A percentile compares a stretch with the other conserved stretches of the same genome.
Conservation (phyloP, 495 filamentous ascomycete genomes). For the Aspergillus nanangensis region DNA sequence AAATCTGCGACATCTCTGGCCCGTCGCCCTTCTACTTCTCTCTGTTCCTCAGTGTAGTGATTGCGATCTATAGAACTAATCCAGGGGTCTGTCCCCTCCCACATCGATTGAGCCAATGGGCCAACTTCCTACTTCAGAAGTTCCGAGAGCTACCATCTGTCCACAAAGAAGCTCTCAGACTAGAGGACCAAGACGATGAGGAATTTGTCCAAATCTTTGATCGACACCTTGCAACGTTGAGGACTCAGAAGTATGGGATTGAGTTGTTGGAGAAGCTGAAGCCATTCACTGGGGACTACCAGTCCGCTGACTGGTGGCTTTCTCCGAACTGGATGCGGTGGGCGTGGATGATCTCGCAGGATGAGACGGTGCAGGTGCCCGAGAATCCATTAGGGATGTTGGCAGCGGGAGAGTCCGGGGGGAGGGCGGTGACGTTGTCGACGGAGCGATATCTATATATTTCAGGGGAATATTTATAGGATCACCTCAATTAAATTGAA, state of each 20-base stretch:
- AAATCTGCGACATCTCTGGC: too few species aligned
- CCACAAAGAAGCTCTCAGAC: slow-evolving; percentile 22
- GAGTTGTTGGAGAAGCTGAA: slow-evolving; percentile 7
- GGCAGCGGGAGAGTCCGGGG: slow-evolving; percentile 9
- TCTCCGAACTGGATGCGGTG: slow-evolving; percentile 39
- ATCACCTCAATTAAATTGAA: too few species aligned
- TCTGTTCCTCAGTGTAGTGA: slow-evolving; percentile 22
- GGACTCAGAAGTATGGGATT: slow-evolving; percentile 3
- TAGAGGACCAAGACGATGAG: slow-evolving; percentile 29
- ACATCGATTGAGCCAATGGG: slow-evolving; percentile 31
- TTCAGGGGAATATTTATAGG: too few species aligned
- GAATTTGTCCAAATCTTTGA: slow-evolving; percentile 18
- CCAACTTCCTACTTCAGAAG: slow-evolving; percentile 30
- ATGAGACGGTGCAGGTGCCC: slow-evolving; percentile 36
- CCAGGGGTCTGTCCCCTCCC: slow-evolving; percentile 17
- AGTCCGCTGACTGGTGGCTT: slow-evolving; percentile 32
- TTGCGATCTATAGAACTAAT: slow-evolving; percentile 8
- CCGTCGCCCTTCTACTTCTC: slow-evolving; percentile 23
- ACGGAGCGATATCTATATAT: slow-evolving; percentile 40
- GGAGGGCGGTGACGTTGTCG: slow-evolving; percentile 19
- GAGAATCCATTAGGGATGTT: slow-evolving; percentile 33
- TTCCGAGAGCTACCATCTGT: slow-evolving; percentile 22
- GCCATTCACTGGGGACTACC: slow-evolving; percentile 12
- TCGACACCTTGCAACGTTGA: slow-evolving; percentile 14
- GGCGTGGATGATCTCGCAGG: slow-evolving; percentile 35